These are phyloP conservation scores for Lachancea thermotolerans DNA, from an alignment of 805 yeast genomes.

Conservation along the genomic window DNA sequence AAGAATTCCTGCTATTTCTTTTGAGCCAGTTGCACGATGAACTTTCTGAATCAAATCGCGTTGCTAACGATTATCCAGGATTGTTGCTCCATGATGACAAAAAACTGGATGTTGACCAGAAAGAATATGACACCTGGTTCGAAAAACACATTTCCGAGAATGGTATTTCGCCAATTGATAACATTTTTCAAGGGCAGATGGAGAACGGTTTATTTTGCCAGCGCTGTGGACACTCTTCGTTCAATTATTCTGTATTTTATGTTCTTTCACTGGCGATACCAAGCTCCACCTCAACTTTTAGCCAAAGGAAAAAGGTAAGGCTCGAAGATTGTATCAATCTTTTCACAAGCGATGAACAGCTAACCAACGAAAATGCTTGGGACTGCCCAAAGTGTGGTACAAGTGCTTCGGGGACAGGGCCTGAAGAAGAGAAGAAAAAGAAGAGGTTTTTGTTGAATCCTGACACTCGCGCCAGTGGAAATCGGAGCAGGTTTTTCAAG, in stretches of 20 bases:
- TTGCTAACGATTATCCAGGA: conserved; percentile 35
- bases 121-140: conserved; percentile 60
- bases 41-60: conserved; percentile 36
- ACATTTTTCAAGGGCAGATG: conserved; percentile 65
- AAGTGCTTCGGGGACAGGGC: conserved; percentile 6
- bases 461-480: conserved; percentile 1
- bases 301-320: conserved; percentile 32
- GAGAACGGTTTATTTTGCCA: conserved; percentile 59
- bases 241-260: conserved; percentile 55
- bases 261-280: conserved; percentile 61
- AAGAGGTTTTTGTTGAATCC: conserved; percentile 4
- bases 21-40: conserved; percentile 68
- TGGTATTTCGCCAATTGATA: conserved; percentile 62
- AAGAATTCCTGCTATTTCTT: conserved; percentile 62
- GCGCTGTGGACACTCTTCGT: conserved; percentile 55
- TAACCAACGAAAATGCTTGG: conserved; percentile 76
- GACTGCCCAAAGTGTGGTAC: conserved; percentile 63
- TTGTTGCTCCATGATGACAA: conserved; percentile 31
- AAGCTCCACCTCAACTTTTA: conserved; percentile 23
- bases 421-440: conserved; percentile 5
- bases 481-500: conserved; percentile 17
- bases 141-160: conserved; percentile 42
- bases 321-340: conserved; percentile 58
- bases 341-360: conserved; percentile 56
- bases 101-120: conserved; percentile 26